Evolutionary conservation across 2,329 filamentous ascomycete genomes (phyloP), one percentile per base, ranked within the genome.

Genomic region (Diaporthe australafricana): DNA sequence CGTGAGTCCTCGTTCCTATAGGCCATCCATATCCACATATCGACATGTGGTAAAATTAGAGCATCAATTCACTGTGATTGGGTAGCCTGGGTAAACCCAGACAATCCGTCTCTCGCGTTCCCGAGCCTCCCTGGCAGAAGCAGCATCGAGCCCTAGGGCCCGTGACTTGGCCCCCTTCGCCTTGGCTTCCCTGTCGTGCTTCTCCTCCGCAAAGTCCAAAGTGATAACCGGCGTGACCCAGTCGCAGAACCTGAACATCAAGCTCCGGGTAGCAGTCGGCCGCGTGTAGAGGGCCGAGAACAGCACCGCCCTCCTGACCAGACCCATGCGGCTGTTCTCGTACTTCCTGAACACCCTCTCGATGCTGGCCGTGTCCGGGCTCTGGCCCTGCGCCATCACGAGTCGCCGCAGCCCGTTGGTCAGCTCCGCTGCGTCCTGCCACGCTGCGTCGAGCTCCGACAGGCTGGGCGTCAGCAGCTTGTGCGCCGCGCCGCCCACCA

Each of bases 401-500:
- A 70, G 53, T 20, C 35, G 35, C 25, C 70, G 65, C 12, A 75
- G 52, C 62, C 69, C 25, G 40, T 74, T 75, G 11, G 69, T 62
- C 63, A 76, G 71, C 55, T 68, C 73, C 35, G 69, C 70, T 11
- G 73, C 72, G 12, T 74, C 75, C 42, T 71, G 55, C 38, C 70
- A 65, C 0, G 74, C 73, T 7, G 68, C 70, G 56, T 74, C 75
- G 30, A 72, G 9, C 63, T 11, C 75, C 72, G 22, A 73, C 1
- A 63, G 42, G n/a, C 62, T 67, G 4, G 75, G 75, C 16, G 74
- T 75, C 25, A 72, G 50, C 25, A 72, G 50, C 70, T 73, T 75
- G 65, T 74, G 71, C 22, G 63, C 68, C 5, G 75, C 71, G 53
- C 74, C 75, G 11, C 75, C 75, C 1, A 74, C 73, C 32, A 77